These are phyloP conservation scores for Zangia roseola DNA, from an alignment of 768 basidiomycete genomes.

Conservation along the genomic window DNA sequence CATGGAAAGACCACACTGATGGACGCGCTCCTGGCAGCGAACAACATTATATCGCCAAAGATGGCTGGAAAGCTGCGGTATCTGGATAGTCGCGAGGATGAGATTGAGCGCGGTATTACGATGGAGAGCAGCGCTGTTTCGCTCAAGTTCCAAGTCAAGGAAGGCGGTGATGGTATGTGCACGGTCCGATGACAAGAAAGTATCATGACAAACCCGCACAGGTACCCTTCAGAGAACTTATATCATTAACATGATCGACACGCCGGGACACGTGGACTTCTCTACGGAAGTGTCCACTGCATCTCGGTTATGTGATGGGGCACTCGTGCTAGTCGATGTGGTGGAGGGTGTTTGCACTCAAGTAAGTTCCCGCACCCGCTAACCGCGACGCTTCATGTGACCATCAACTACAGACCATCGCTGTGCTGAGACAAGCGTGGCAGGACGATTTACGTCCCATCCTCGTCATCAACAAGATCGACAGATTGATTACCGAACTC, in stretches of 20 bases:
- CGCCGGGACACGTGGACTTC: conserved; percentile 98
- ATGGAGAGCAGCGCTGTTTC: conserved; percentile 98
- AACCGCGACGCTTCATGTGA: background rate
- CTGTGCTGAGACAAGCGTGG: conserved; percentile 95
- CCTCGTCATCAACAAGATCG: conserved; percentile 96
- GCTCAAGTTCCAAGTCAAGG: conserved; percentile 80
- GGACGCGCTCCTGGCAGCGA: conserved; percentile 93
- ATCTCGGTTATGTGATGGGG: conserved; percentile 91
- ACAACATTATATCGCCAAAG: conserved; percentile 92
- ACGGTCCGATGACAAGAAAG: conserved; percentile 2
- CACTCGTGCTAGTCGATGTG: conserved; percentile 92
- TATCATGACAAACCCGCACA: conserved; percentile 40
- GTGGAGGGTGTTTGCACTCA: conserved; percentile 99
- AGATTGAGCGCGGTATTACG: conserved; percentile 96
- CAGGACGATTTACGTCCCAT: conserved; percentile 84
- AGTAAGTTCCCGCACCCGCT: conserved; percentile 44
- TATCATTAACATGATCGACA: conserved; percentile 95
- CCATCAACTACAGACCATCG: conserved; percentile 66
- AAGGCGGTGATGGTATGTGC: conserved; percentile 59
- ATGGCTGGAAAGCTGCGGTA: conserved; percentile 98
- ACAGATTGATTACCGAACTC: conserved; percentile 91
- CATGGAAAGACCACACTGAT: conserved; percentile 97
- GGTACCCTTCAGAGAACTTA: conserved; percentile 65
- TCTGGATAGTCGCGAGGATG: conserved; percentile 93
- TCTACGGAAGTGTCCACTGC: conserved; percentile 96